Evolutionary conservation across 2,329 filamentous ascomycete species (phyloP).

Genomic region (Volutella citrinella): DNA sequence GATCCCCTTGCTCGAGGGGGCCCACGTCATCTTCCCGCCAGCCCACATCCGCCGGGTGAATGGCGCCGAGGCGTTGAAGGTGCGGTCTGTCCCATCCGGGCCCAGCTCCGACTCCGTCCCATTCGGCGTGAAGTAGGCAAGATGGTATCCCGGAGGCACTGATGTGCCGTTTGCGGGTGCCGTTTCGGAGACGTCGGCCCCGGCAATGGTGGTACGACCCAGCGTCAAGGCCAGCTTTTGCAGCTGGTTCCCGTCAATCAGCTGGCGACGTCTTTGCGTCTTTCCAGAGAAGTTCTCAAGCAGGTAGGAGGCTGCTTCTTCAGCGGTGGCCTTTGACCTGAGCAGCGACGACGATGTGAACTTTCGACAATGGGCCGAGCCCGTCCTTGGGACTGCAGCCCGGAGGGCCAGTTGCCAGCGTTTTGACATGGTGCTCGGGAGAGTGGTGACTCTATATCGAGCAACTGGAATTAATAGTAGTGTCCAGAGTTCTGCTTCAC

Average conservation of each 20-base stretch:
- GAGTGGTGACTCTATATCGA: too few species aligned
- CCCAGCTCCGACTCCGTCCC: constrained; percentile 54
- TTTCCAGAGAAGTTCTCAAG: constrained; percentile 27
- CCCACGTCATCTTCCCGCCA: constrained; percentile 57
- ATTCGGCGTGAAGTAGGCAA: constrained; percentile 61
- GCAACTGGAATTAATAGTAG: too few species aligned
- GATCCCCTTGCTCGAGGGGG: constrained; percentile 5
- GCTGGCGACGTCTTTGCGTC: constrained; percentile 37
- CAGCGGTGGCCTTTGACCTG: constrained; percentile 21
- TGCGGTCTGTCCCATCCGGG: constrained; percentile 56
- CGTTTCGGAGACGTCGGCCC: constrained; percentile 34
- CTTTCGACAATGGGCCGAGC: too few species aligned
- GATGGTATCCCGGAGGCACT: constrained; percentile 58
- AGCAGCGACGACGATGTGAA: too few species aligned
- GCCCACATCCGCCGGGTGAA: constrained; percentile 69
- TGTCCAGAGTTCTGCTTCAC: too few species aligned
- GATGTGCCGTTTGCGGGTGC: constrained; percentile 43
- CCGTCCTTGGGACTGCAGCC: too few species aligned
- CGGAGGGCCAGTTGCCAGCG: too few species aligned
- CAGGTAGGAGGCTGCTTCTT: constrained; percentile 31
- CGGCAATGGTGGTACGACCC: constrained; percentile 42
- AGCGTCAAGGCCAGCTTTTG: constrained; percentile 60
- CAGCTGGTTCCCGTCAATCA: constrained; percentile 60
- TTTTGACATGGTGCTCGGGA: too few species aligned
- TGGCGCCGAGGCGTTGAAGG: constrained; percentile 56